Conservation (phyloP, 169 alveolate species). For the Amoebophrya sp. region DNA sequence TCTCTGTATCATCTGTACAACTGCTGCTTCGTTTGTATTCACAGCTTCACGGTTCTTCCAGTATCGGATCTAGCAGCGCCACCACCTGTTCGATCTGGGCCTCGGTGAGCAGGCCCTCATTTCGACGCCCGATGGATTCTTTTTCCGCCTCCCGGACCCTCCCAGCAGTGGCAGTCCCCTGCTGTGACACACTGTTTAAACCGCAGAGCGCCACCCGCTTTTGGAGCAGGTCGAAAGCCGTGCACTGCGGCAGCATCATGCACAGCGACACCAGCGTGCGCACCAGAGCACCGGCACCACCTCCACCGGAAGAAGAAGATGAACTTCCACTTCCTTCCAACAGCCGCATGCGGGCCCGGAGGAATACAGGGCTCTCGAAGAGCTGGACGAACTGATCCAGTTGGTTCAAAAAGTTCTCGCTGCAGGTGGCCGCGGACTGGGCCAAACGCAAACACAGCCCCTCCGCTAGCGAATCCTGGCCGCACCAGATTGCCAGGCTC, state of each 20-base stretch:
- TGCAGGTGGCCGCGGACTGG: background rate
- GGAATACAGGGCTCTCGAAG: background rate
- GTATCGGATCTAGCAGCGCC: too few species aligned
- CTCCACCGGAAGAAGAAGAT: too few species aligned
- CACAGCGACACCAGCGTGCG: background rate
- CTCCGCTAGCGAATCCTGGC: background rate
- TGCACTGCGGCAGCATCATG: background rate
- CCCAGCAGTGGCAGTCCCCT: too few species aligned
- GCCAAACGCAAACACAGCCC: background rate
- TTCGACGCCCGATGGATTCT: too few species aligned
- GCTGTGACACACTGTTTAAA: too few species aligned
- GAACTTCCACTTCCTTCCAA: too few species aligned
- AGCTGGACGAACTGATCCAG: background rate
- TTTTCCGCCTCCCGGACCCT: too few species aligned
- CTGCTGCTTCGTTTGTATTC: too few species aligned
- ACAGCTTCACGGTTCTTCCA: too few species aligned
- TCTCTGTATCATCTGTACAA: too few species aligned
- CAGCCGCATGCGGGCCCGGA: background rate
- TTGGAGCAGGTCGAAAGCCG: background rate
- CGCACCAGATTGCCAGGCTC: background rate
- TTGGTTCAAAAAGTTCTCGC: background rate
- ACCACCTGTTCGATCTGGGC: too few species aligned
- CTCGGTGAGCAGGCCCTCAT: too few species aligned
- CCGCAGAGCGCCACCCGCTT: background rate
- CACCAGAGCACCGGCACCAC: background rate